These are phyloP conservation scores for Miscanthus lutarioriparius DNA, from an alignment of 176 grass and related monocot genomes.

Conservation along the genomic window DNA sequence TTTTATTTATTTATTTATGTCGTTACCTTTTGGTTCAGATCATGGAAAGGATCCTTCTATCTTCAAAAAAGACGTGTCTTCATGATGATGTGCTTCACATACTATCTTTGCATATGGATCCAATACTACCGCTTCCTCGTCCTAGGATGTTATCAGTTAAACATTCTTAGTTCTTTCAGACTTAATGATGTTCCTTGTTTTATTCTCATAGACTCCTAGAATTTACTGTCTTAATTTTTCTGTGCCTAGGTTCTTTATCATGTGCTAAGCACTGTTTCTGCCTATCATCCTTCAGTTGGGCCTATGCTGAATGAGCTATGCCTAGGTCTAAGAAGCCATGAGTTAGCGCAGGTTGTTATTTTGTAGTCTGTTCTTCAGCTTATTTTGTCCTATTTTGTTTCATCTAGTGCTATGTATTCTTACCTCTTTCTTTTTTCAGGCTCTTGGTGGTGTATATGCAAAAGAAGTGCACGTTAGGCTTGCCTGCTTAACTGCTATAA, in stretches of 20 bases:
- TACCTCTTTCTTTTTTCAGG: slow-evolving; percentile 51
- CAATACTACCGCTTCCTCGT: slow-evolving; percentile 93
- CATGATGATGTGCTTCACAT: slow-evolving; percentile 92
- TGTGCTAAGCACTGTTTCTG: slow-evolving; percentile 72
- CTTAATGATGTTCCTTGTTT: slow-evolving; percentile 34
- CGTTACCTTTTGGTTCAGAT: slow-evolving; percentile 40
- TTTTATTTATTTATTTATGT: slow-evolving; percentile 5
- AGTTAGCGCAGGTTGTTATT: slow-evolving; percentile 76
- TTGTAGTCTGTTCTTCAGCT: slow-evolving; percentile 23
- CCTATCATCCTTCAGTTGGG: slow-evolving; percentile 74
- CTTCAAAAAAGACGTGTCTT: slow-evolving; percentile 84
- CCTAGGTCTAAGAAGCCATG: slow-evolving; percentile 75
- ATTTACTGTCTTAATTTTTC: slow-evolving; percentile 25
- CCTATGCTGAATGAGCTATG: slow-evolving; percentile 98
- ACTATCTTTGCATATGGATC: slow-evolving; percentile 92
- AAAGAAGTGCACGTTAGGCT: slow-evolving; percentile 87
- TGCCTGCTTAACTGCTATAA: slow-evolving; percentile 94
- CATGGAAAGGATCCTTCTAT: slow-evolving; percentile 80
- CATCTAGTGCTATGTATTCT: slow-evolving; percentile 28
- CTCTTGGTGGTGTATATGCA: slow-evolving; percentile 84
- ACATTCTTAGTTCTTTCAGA: slow-evolving; percentile 42
- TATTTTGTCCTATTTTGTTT: slow-evolving; percentile 13
- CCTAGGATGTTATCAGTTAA: slow-evolving; percentile 96
- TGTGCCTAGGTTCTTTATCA: slow-evolving; percentile 87
- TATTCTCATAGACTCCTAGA: background rate